phyloP scores from a whole-genome alignment of 805 yeast species.

The Metschnikowia noctiluminum region DNA sequence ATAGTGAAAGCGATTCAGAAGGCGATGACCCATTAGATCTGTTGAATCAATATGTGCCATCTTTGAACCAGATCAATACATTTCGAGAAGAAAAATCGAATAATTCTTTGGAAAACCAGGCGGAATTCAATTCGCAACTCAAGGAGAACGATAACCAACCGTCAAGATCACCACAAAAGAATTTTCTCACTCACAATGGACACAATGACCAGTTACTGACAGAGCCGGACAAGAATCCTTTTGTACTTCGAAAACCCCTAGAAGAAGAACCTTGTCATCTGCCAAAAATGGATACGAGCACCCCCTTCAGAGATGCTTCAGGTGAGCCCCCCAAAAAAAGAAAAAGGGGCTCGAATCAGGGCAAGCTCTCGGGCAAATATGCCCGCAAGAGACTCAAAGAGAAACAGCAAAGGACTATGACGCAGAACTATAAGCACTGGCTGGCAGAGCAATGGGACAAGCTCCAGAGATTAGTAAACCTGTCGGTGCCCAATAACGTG shows the following conservation, averaged over 20 bases:
- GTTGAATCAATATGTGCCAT: conserved; percentile 1
- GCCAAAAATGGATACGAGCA: neutral
- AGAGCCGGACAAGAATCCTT: too few relatives aligned
- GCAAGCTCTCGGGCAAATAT: conserved; percentile 19
- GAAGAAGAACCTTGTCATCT: too few relatives aligned
- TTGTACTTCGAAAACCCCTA: too few relatives aligned
- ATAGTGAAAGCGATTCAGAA: conserved; percentile 1
- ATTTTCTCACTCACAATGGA: too few relatives aligned
- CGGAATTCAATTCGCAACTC: too few relatives aligned
- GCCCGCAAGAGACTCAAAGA: conserved; percentile 18
- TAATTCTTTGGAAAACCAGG: too few relatives aligned
- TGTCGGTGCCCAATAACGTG: conserved; percentile 25
- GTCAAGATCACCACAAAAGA: too few relatives aligned
- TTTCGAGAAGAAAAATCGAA: too few relatives aligned
- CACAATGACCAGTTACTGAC: too few relatives aligned
- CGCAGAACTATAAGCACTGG: conserved; percentile 21
- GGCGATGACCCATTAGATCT: neutral
- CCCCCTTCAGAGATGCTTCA: neutral
- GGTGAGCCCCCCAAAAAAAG: neutral
- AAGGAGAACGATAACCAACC: too few relatives aligned
- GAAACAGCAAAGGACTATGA: neutral
- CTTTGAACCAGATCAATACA: too few relatives aligned
- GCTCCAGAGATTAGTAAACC: conserved; percentile 27
- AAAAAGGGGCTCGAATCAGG: neutral
- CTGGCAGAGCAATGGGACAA: conserved; percentile 31